Conservation (phyloP, 371 early-diverging fungal genomes). For the Saksenaea vasiformis region DNA sequence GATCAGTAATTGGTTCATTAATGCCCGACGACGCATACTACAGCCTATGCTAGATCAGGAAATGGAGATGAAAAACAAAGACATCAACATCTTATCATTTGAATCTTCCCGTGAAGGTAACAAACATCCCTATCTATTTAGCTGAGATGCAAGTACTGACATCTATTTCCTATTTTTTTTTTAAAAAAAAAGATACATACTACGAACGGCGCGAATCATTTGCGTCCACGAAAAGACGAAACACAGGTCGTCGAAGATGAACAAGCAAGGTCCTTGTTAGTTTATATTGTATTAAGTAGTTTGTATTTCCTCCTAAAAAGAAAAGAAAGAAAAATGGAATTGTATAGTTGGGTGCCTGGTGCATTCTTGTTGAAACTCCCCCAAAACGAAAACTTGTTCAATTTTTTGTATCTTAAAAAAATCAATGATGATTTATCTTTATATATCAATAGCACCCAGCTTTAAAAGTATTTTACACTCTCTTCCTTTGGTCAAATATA, state of each 20-base stretch:
- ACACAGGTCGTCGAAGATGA: not conserved
- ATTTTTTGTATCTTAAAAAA: not conserved
- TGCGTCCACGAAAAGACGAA: not conserved
- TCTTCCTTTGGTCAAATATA: no score
- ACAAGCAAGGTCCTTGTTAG: not conserved
- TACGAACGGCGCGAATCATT: not conserved
- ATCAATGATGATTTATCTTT: not conserved
- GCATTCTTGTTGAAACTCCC: not conserved
- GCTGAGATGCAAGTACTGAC: no score
- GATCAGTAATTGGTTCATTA: conserved; percentile 53
- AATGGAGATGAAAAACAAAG: conserved; percentile 25
- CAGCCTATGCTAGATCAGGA: conserved; percentile 43
- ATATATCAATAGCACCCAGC: no score
- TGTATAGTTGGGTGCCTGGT: conserved; percentile 1
- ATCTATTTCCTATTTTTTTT: no score
- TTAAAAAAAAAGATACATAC: not conserved
- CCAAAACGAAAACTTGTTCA: not conserved
- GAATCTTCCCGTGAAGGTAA: conserved; percentile 11
- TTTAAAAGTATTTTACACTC: no score
- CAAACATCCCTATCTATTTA: no score
- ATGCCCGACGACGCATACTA: conserved; percentile 74
- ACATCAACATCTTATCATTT: conserved; percentile 5
- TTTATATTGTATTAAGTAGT: conserved; percentile 1
- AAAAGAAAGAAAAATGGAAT: not conserved
- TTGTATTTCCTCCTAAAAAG: not conserved